These are phyloP conservation scores for Xylariaceae sp. DNA, from an alignment of 2,329 filamentous ascomycete genomes.

Conservation along the genomic window DNA sequence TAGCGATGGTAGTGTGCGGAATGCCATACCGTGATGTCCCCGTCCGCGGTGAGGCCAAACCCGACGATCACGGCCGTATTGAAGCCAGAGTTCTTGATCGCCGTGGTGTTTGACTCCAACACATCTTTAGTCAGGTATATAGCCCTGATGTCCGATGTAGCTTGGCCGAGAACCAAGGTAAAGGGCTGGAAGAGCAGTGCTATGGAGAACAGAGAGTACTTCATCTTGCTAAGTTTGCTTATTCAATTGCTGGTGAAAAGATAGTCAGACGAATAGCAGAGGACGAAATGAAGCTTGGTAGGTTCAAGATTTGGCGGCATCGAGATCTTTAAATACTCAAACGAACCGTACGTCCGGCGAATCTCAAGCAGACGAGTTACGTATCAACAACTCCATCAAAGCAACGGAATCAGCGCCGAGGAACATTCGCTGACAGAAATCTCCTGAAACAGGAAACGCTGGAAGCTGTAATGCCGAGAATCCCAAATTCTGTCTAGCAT, in stretches of 20 bases:
- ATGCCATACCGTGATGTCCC: slow-evolving; percentile 36
- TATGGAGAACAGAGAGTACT: not conserved
- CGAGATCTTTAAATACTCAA: not conserved
- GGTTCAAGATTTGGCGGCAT: not conserved
- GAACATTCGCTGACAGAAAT: not conserved
- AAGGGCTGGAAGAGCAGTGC: slow-evolving; percentile 13
- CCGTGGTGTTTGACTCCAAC: slow-evolving; percentile 41
- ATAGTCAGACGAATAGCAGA: no score
- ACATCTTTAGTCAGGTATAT: slow-evolving; percentile 44
- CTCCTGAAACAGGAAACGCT: not conserved
- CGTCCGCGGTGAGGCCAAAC: slow-evolving; percentile 40
- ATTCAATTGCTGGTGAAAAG: no score
- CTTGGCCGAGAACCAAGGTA: slow-evolving; percentile 14
- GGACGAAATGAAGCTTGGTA: not conserved
- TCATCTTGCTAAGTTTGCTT: slow-evolving; percentile 7
- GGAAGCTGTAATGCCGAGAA: no score
- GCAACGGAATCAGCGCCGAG: not conserved
- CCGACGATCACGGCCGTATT: slow-evolving; percentile 43
- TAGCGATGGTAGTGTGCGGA: not conserved
- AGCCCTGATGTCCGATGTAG: slow-evolving; percentile 28
- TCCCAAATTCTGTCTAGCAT: no score
- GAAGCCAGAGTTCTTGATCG: slow-evolving; percentile 41
- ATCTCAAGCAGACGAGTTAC: not conserved
- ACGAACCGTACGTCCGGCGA: not conserved
- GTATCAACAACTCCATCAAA: not conserved